Base-by-base conservation (phyloP, 2,329 filamentous ascomycete species). In the Diaporthe ampelina region DNA sequence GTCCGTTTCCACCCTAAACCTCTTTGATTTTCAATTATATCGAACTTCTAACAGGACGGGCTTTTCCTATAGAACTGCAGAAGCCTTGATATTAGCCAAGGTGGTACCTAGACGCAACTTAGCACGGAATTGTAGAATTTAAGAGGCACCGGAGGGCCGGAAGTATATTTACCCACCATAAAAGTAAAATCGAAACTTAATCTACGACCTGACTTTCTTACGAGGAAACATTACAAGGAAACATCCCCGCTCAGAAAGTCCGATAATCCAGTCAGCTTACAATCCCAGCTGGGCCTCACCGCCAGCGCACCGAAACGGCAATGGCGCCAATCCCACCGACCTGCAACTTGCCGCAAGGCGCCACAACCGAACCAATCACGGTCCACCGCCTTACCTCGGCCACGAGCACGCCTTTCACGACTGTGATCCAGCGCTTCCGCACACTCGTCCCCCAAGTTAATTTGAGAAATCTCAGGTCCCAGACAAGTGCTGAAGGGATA, bases 211-310 rank as follows among this genome's bases (percentile, higher is more conserved):
- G n/a, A 35, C 17, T 58, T 24, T 58, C 21, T 58, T 58, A n/a
- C 10, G 24, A n/a, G 56, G n/a, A 58, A n/a, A n/a, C 11, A 40
- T 40, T n/a, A n/a, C 10, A 37, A n/a, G 56, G n/a, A 58, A n/a
- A n/a, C 11, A 40, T 40, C 32, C n/a, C 32, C 32, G 21, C 32
- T 8, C 32, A 37, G 1, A 37, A 11, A 37, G 10, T 8, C 56
- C 21, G 32, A 37, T 4, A 13, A 40, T 9, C 37, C 32, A 9
- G 29, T 37, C 32, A 58, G 21, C 32, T 35, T 15, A 37, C 32
- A 58, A 58, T 58, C 32, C 10, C 32, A 58, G 19, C 56, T 58
- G 13, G 32, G 32, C 56, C 56, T 58, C 56, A 58, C 56, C 56
- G 32, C 56, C 56, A 58, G 56, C 9, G 10, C 56, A 8, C 9